Evolutionary conservation across 495 filamentous ascomycete species (phyloP).

Genomic region (Lasiosphaeriaceae sp.): DNA sequence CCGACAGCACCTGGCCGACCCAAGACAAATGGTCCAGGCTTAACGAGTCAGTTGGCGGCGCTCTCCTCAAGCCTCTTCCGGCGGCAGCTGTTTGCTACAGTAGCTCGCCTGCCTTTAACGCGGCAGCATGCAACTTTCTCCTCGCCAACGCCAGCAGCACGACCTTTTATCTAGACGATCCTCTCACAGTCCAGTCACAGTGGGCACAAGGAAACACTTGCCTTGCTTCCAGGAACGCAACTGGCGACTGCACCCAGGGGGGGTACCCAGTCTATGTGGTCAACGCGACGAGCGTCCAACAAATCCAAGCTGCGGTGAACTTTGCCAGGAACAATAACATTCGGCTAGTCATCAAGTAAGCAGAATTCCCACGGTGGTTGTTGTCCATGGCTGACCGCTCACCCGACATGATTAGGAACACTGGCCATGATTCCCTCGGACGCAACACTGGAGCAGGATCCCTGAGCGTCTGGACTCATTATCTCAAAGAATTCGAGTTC

Average conservation of each 20-base stretch:
- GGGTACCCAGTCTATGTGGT: conserved; percentile 57
- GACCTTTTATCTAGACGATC: conserved; percentile 36
- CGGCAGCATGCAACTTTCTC: conserved; percentile 34
- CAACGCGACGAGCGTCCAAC: conserved; percentile 48
- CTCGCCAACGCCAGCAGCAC: conserved; percentile 22
- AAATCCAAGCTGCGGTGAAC: conserved; percentile 55
- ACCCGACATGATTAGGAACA: no score
- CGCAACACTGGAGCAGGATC: conserved; percentile 50
- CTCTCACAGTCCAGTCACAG: conserved; percentile 28
- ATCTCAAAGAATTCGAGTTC: conserved; percentile 43
- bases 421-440: conserved; percentile 61
- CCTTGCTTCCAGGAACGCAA: conserved; percentile 16
- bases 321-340: conserved; percentile 58
- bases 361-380: no score
- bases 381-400: background rate
- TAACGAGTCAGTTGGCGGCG: conserved; percentile 42
- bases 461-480: conserved; percentile 58
- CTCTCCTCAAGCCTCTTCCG: conserved; percentile 49
- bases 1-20: conserved; percentile 45
- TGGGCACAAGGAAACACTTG: conserved; percentile 41
- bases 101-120: conserved; percentile 39
- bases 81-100: conserved; percentile 50
- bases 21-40: conserved; percentile 40
- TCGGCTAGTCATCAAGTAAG: conserved; percentile 55
- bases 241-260: conserved; percentile 47